Evolutionary conservation across 192 early-diverging fungal species (phyloP), one percentile per base, ranked within the genome.

Genomic region (Dissophora ornata): DNA sequence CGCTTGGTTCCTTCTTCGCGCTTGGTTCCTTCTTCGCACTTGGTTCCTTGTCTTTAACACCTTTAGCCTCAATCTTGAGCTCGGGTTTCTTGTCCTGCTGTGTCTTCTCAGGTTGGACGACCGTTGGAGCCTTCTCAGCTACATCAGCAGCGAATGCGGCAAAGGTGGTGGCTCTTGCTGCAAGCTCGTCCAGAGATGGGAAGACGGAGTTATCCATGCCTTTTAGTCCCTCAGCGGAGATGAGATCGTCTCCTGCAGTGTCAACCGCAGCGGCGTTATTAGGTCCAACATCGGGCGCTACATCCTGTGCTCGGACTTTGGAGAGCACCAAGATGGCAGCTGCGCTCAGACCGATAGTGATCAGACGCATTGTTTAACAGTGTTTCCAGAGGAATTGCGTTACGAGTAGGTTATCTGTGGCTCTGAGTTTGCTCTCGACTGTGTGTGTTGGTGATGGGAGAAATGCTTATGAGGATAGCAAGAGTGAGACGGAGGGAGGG

Each of bases 271-370:
- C 22, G 15, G 55, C 38, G 0, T 32, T 45, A 25, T n/a, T 32
- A 58, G 24, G 38, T 2, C 15, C 46, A 21, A 13, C 36, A 38
- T 6, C 36, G 36, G 47, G 30, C 1, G 28, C 25, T 1, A 46
- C 46, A 9, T 71, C 46, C 33, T 71, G 53, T 2, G 60, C 69
- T 22, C 63, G 60, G 25, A 57, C 44, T n/a, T 36, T 21, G 4
- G 60, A 57, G 16, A 71, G 46, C 21, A 38, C 44, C 22, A 63
- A 50, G 19, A 63, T 21, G 12, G 42, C 57, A 30, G 59, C 62
- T 9, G 60, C 60, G 38, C 69, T 59, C 13, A 71, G 46, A 51
- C 54, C 44, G 21, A 71, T 62, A 3, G 32, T 40, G 69, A 63
- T 63, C 33, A 71, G 45, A 62, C 60, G 69, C 69, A 71, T 71